Conservation (phyloP, 352 stramenopile genomes). For the Pythium volutum region DNA sequence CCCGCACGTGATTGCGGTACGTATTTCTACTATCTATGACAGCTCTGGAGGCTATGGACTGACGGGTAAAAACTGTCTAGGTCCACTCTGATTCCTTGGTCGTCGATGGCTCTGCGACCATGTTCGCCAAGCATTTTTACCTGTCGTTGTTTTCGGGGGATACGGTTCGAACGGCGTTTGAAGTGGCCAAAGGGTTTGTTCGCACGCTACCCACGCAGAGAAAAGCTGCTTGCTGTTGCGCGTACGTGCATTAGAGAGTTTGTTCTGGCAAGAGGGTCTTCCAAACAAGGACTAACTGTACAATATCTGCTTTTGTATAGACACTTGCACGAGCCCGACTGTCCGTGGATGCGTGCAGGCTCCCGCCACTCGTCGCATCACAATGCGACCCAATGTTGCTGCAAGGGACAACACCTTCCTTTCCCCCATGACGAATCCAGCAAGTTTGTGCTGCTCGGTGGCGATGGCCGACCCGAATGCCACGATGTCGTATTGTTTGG, state of each 20-base stretch:
- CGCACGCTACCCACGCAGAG: slow-evolving; percentile 57
- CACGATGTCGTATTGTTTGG: slow-evolving; percentile 77
- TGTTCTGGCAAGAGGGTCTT: background rate
- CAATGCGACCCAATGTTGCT: slow-evolving; percentile 65
- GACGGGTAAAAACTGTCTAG: slow-evolving; percentile 10
- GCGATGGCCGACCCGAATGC: slow-evolving; percentile 25
- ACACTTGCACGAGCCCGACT: slow-evolving; percentile 67
- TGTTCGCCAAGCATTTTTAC: slow-evolving; percentile 88
- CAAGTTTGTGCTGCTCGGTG: slow-evolving; percentile 72
- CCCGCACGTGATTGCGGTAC: slow-evolving; percentile 87
- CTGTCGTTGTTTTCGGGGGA: slow-evolving; percentile 72
- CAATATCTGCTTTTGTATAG: background rate
- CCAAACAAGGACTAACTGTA: background rate
- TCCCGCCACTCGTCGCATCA: slow-evolving; percentile 70
- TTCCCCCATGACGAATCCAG: slow-evolving; percentile 83
- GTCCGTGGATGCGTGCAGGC: slow-evolving; percentile 59
- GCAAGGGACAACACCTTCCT: slow-evolving; percentile 56
- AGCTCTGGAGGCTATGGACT: background rate
- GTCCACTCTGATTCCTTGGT: slow-evolving; percentile 78
- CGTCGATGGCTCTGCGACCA: slow-evolving; percentile 67
- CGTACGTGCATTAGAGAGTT: slow-evolving; percentile 38
- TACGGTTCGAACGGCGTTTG: slow-evolving; percentile 65
- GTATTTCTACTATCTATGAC: background rate
- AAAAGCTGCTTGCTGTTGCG: slow-evolving; percentile 70
- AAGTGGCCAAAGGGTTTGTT: slow-evolving; percentile 72